Evolutionary conservation across 495 filamentous ascomycete species (phyloP).

Genomic region (Margaritispora aquatica): DNA sequence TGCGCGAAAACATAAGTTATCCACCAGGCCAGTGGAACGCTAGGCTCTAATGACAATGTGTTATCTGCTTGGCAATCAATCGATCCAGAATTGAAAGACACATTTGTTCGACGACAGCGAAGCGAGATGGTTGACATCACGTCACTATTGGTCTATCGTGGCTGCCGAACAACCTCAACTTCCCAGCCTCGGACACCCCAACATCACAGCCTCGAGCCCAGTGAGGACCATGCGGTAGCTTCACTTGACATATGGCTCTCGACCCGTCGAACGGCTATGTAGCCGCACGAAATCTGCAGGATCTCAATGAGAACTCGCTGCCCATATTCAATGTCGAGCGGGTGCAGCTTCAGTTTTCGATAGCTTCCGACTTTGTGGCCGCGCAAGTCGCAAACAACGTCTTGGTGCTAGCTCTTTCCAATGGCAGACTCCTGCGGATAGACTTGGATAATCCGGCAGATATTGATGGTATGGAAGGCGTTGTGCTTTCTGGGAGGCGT

Average conservation of each 20-base stretch:
- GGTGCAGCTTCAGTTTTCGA: conserved; percentile 85
- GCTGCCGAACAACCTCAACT: not conserved
- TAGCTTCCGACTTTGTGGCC: conserved; percentile 90
- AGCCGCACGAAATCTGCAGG: conserved; percentile 39
- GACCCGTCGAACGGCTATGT: conserved; percentile 43
- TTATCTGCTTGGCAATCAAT: no score
- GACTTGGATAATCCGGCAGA: conserved; percentile 90
- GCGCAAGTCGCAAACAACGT: conserved; percentile 98
- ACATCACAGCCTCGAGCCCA: conserved; percentile 19
- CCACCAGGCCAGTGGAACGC: no score
- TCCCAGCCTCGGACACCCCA: conserved; percentile 22
- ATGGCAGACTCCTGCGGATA: conserved; percentile 83
- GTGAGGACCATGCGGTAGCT: conserved; percentile 20
- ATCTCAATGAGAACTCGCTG: conserved; percentile 55
- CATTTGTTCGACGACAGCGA: not conserved
- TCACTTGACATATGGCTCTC: conserved; percentile 25
- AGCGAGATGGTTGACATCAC: not conserved
- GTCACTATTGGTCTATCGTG: not conserved
- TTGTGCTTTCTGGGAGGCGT: not conserved
- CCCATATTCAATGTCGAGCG: conserved; percentile 91
- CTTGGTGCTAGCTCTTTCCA: conserved; percentile 81
- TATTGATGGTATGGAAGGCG: conserved; percentile 66
- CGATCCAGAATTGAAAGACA: no score
- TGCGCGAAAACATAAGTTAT: no score
- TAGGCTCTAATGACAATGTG: no score